Percentiles rank a stretch among this genome's conserved stretches.
phyloP scores from a whole-genome alignment of 768 basidiomycete genomes.

The Hericium erinaceus region DNA sequence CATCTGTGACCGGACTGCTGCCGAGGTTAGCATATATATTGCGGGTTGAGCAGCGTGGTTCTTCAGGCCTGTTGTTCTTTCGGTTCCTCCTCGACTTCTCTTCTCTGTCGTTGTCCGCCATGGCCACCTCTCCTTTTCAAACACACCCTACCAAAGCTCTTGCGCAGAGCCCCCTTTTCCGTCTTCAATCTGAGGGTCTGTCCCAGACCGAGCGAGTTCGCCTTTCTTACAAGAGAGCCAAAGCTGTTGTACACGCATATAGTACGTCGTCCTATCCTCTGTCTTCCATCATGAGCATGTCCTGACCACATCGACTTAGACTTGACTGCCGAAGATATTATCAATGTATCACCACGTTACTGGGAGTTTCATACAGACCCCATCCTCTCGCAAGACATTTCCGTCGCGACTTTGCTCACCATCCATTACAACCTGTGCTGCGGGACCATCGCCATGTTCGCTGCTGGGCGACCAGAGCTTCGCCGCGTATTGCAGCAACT shows the following conservation, averaged over 20 bases:
- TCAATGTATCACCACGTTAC: constrained; percentile 21
- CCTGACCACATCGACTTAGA: constrained; percentile 7
- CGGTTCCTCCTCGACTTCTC: not conserved
- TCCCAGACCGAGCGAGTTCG: not conserved
- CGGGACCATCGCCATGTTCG: constrained; percentile 26
- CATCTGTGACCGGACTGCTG: not conserved
- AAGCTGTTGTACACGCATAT: constrained; percentile 1
- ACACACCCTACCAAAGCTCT: not conserved
- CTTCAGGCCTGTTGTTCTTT: not conserved
- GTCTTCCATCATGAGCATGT: not conserved
- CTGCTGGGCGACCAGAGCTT: constrained; percentile 17
- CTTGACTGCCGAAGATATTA: constrained; percentile 22
- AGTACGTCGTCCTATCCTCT: constrained; percentile 8
- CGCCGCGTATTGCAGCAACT: constrained; percentile 18
- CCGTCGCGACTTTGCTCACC: constrained; percentile 22
- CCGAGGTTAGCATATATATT: not conserved
- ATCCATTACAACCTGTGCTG: constrained; percentile 28
- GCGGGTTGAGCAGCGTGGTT: not conserved
- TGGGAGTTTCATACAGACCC: constrained; percentile 29
- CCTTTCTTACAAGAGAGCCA: constrained; percentile 3
- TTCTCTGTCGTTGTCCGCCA: not conserved
- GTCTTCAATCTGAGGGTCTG: not conserved
- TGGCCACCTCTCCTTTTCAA: not conserved
- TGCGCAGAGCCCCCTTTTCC: not conserved
- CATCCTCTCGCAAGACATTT: constrained; percentile 20